These are phyloP conservation scores for Tricholoma flavovirens DNA, from an alignment of 768 basidiomycete species.

Conservation along the genomic window DNA sequence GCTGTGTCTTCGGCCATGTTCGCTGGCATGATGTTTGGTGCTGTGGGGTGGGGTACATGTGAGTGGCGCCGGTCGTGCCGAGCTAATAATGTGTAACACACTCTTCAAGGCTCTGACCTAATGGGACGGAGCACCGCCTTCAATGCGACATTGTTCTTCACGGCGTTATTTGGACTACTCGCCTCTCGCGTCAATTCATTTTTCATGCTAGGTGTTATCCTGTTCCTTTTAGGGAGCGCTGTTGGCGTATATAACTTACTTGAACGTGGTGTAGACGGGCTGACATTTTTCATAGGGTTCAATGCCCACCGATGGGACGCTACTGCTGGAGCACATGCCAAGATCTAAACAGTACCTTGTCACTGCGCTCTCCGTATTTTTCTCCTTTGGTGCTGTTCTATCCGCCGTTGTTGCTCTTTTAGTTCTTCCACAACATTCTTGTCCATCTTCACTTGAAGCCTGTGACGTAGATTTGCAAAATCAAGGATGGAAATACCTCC, in stretches of 20 bases:
- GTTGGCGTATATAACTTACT: constrained; percentile 67
- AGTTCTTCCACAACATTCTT: constrained; percentile 74
- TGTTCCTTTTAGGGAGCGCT: constrained; percentile 88
- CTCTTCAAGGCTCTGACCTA: constrained; percentile 65
- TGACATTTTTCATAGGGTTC: constrained; percentile 51
- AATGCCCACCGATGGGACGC: constrained; percentile 96
- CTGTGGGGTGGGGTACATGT: constrained; percentile 90
- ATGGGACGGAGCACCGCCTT: constrained; percentile 87
- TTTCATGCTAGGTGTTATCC: constrained; percentile 56
- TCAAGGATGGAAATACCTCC: constrained; percentile 84
- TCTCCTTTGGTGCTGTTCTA: constrained; percentile 87
- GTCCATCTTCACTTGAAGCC: constrained; percentile 34
- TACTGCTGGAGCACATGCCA: constrained; percentile 90
- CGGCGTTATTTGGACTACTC: constrained; percentile 79
- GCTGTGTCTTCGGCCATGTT: constrained; percentile 84
- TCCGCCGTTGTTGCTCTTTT: constrained; percentile 75
- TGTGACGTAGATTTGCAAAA: constrained; percentile 72
- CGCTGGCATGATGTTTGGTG: constrained; percentile 96
- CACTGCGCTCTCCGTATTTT: constrained; percentile 91
- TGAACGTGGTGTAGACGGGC: not conserved
- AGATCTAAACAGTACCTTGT: constrained; percentile 88
- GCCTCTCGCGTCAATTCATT: constrained; percentile 74
- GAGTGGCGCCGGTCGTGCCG: constrained; percentile 17
- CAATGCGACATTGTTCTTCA: constrained; percentile 88
- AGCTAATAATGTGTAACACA: not conserved